Base-by-base conservation (phyloP, 1,139 yeast species). In the Debaryomyces robertsiae region DNA sequence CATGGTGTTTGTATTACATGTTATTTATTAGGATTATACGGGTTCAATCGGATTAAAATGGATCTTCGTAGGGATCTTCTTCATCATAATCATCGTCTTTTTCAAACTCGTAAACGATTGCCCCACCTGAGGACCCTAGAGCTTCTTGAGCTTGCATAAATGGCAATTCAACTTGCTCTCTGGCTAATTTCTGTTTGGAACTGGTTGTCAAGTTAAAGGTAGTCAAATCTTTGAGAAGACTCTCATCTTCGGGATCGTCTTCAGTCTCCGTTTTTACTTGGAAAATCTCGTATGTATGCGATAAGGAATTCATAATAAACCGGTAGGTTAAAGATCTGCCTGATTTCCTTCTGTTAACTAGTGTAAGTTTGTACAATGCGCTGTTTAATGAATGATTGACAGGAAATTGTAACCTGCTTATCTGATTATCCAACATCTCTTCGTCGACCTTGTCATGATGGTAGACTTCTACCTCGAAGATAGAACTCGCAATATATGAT, bases 31-130 rank as follows among this genome's bases (percentile, higher is more conserved):
- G n/a, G n/a, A n/a, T n/a, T 19, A 19, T 19, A 19, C 7, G 7
- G 5, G 7, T 25, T 6, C 10, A 25, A 6, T 6, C 10, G 14
- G 10, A 9, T 29, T 15, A 90, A 54, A 90, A 91, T 3, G 98
- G 98, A 57, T 93, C 98, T 58, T 93, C 98, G 54, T 84, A 91
- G 0, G 98, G 97, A 61, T 93, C 98, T 51, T 93, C 98, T 61
- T 93, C 98, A 57, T 93, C 98, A 52, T 90, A 91, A 58, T 91
- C 98, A 59, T 91, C 84, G 49, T 80, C 84, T 53, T 79, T 79
- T 54, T 87, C 95, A 57, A 82, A 91, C 57, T 91, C 94, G 57
- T 91, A 93, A 9, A 93, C 95, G 53, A 93, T 91, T 1, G 98
- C 98, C 9, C 79, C 79, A 29, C 96, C 95, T 16, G 65, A 56